A percentile compares a stretch with the other conserved stretches of the same genome.
These are phyloP conservation scores for Sphaerobolus stellatus DNA, from an alignment of 1,284 basidiomycete species.

Conservation along the genomic window DNA sequence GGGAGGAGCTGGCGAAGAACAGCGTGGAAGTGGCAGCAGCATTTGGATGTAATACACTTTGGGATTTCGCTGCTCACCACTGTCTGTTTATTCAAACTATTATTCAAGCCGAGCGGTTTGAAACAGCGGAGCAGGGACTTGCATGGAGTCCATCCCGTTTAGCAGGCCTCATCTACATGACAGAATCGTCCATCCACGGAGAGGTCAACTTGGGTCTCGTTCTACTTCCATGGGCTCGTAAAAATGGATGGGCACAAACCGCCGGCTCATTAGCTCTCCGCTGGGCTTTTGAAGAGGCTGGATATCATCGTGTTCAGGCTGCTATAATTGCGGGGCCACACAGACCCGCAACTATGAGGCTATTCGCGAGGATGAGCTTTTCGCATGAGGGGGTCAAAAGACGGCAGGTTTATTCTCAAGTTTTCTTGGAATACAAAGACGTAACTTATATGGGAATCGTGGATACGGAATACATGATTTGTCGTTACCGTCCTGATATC, in stretches of 20 bases:
- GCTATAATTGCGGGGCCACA: conserved; percentile 40
- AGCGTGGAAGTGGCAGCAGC: too few relatives aligned
- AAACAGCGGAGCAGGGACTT: too few relatives aligned
- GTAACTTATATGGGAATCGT: conserved; percentile 58
- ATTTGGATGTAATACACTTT: too few relatives aligned
- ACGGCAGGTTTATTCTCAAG: conserved; percentile 43
- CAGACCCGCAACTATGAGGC: conserved; percentile 39
- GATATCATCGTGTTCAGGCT: conserved; percentile 52
- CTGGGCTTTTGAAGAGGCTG: conserved; percentile 47
- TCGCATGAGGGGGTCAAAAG: conserved; percentile 58
- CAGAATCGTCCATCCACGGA: conserved; percentile 32
- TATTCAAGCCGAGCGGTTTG: too few relatives aligned
- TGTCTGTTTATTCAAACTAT: too few relatives aligned
- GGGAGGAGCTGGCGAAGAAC: too few relatives aligned
- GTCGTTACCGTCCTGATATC: conserved; percentile 25
- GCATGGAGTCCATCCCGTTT: too few relatives aligned
- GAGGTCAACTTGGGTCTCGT: conserved; percentile 56
- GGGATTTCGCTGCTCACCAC: too few relatives aligned
- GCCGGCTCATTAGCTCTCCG: conserved; percentile 45
- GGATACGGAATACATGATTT: conserved; percentile 58
- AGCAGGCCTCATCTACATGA: conserved; percentile 53
- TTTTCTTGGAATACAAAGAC: conserved; percentile 54
- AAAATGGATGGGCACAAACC: conserved; percentile 43
- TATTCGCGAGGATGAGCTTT: conserved; percentile 54
- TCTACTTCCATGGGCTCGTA: conserved; percentile 33